Conservation (phyloP, 164 flowering plant species). For the Berberis thunbergii region DNA sequence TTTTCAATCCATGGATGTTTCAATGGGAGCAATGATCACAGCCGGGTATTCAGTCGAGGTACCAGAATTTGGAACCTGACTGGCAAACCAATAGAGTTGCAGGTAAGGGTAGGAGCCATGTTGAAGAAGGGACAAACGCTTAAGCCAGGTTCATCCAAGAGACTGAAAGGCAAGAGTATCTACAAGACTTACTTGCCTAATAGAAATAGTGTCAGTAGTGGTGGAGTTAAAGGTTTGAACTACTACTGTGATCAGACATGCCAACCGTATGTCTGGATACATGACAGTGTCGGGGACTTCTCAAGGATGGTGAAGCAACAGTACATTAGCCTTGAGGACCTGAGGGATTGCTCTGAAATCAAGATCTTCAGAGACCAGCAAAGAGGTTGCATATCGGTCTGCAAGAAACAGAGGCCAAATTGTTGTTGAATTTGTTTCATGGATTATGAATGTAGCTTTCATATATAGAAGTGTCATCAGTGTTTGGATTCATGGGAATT, state of each 20-base stretch:
- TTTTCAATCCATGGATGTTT: slow-evolving; percentile 33
- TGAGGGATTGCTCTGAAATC: slow-evolving; percentile 71
- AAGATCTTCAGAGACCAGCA: slow-evolving; percentile 61
- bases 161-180: slow-evolving; percentile 54
- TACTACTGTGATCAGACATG: slow-evolving; percentile 66
- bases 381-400: slow-evolving; percentile 55
- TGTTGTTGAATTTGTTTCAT: slow-evolving; percentile 34
- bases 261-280: slow-evolving; percentile 77
- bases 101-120: slow-evolving; percentile 70
- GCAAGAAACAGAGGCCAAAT: slow-evolving; percentile 60
- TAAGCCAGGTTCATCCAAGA: slow-evolving; percentile 75
- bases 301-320: slow-evolving; percentile 78
- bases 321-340: slow-evolving; percentile 68
- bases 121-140: slow-evolving; percentile 60
- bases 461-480: not conserved
- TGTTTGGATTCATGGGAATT: not conserved
- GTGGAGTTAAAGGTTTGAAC: slow-evolving; percentile 33
- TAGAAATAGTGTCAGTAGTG: slow-evolving; percentile 9
- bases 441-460: not conserved
- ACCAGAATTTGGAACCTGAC: slow-evolving; percentile 66
- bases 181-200: slow-evolving; percentile 65
- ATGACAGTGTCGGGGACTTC: slow-evolving; percentile 51
- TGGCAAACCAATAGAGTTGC: slow-evolving; percentile 61
- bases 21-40: slow-evolving; percentile 41
- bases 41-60: slow-evolving; percentile 28